These are phyloP conservation scores for Alternaria incomplexa DNA, from an alignment of 2,329 filamentous ascomycete genomes.

Conservation along the genomic window DNA sequence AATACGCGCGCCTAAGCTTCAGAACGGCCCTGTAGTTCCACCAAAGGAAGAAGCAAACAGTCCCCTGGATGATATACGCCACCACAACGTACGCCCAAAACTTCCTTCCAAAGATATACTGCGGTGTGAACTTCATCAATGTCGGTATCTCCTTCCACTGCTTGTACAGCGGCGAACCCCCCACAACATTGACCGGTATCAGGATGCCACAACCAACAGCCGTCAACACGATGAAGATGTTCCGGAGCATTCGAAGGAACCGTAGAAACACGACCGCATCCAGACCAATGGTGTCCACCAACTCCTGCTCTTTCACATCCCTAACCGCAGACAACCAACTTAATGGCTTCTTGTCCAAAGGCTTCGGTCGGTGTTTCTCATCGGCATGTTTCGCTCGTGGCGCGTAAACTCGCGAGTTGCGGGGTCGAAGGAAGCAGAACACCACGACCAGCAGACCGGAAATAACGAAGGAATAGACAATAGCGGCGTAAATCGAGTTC, in stretches of 20 bases:
- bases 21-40: slow-evolving; percentile 81
- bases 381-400: slow-evolving; percentile 94
- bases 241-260: slow-evolving; percentile 86
- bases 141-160: slow-evolving; percentile 36
- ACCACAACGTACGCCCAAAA: slow-evolving; percentile 66
- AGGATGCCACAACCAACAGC: slow-evolving; percentile 77
- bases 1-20: slow-evolving; percentile 75
- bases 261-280: slow-evolving; percentile 90
- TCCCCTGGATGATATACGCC: slow-evolving; percentile 70
- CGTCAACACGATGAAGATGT: slow-evolving; percentile 80
- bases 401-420: slow-evolving; percentile 89
- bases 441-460: slow-evolving; percentile 74
- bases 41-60: slow-evolving; percentile 83
- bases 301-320: slow-evolving; percentile 74
- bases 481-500: slow-evolving; percentile 76
- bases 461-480: slow-evolving; percentile 79
- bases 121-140: slow-evolving; percentile 62
- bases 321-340: slow-evolving; percentile 83
- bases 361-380: slow-evolving; percentile 83
- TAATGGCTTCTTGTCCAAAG: slow-evolving; percentile 83
- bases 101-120: slow-evolving; percentile 57
- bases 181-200: slow-evolving; percentile 75
- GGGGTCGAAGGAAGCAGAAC: slow-evolving; percentile 89
- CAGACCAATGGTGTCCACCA: slow-evolving; percentile 84
- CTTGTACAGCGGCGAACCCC: slow-evolving; percentile 42